Base-by-base conservation (phyloP, 257 asterid genomes). In the Solanum appendiculatum region DNA sequence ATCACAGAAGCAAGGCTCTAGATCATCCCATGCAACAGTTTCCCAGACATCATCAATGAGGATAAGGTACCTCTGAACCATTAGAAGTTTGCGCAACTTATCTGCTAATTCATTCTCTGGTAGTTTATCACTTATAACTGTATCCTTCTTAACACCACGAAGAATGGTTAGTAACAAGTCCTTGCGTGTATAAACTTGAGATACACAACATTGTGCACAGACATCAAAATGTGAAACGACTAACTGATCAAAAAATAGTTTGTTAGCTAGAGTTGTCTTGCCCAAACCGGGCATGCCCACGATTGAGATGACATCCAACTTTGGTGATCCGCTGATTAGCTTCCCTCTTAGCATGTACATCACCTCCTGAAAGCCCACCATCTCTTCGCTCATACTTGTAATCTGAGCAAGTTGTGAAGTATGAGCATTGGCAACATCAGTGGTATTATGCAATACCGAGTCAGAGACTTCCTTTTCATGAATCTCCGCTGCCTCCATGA, bases 11-110 rank as follows among this genome's bases (percentile, higher is more conserved):
- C 56, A 11, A 2, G 0, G 0, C 5, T 23, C 1, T 0, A 74
- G 8, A 74, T 63, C 90, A 56, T 86, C 14, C 94, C 90, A 91
- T 12, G 9, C 88, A 16, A 29, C 18, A 7, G 64, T 10, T 68
- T 39, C 21, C 94, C 95, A 91, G 2, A 93, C 9, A 87, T 93
- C 95, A 88, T 91, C 95, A 51, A 90, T 29, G 7, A 92, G 88
- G 40, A 92, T 64, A 1, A 92, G 84, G 82, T 86, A 92, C 58
- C 90, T 87, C 68, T 86, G 44, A 12, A 87, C 82, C 31, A 15
- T 68, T 27, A 90, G 84, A 88, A 34, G 27, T 72, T 37, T 85
- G 77, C 69, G 69, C n/a, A 91, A 60, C 29, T 31, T 54, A 46
- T 23, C 60, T 5, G 20, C 87, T 42, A 89, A 42, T 20, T 7